A percentile compares a stretch with the other conserved stretches of the same genome.
These are phyloP conservation scores for Cladobotryum protrusum DNA, from an alignment of 2,329 filamentous ascomycete genomes.

Conservation along the genomic window DNA sequence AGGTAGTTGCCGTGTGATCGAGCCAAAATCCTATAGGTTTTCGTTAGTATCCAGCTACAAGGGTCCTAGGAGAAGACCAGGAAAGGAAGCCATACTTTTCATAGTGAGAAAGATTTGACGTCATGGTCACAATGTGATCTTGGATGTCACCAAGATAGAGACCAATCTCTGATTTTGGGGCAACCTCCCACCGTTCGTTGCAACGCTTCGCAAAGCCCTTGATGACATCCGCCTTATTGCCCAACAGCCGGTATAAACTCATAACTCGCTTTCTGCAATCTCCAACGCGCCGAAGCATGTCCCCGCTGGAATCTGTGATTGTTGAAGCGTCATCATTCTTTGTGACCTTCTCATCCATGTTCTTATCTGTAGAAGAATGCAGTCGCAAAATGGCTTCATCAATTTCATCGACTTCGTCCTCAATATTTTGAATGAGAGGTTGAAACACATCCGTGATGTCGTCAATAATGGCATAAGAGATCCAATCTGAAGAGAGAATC, in stretches of 20 bases:
- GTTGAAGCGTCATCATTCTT: constrained; percentile 40
- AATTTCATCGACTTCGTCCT: constrained; percentile 95
- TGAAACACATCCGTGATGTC: constrained; percentile 97
- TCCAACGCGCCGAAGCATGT: constrained; percentile 89
- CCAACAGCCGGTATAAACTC: constrained; percentile 84
- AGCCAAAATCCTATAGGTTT: constrained; percentile 63
- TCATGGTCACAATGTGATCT: constrained; percentile 99
- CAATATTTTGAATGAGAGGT: constrained; percentile 85
- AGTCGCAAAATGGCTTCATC: constrained; percentile 84
- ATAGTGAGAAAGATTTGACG: constrained; percentile 88
- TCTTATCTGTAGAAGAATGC: constrained; percentile 54
- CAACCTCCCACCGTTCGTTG: constrained; percentile 96
- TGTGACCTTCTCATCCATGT: constrained; percentile 37
- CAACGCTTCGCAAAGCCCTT: constrained; percentile 98
- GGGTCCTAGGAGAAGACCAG: background rate
- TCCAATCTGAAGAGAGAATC: constrained; percentile 92
- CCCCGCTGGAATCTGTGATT: constrained; percentile 48
- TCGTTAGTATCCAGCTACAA: constrained; percentile 3
- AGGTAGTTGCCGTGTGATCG: constrained; percentile 94
- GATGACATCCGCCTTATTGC: constrained; percentile 98
- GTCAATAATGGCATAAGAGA: constrained; percentile 95
- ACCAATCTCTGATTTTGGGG: constrained; percentile 92
- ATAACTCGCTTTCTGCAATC: constrained; percentile 97
- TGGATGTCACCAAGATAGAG: constrained; percentile 96
- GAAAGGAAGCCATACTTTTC: constrained; percentile 63